Evolutionary conservation across 116 monocot species (phyloP).

Genomic region (Iris pallida): DNA sequence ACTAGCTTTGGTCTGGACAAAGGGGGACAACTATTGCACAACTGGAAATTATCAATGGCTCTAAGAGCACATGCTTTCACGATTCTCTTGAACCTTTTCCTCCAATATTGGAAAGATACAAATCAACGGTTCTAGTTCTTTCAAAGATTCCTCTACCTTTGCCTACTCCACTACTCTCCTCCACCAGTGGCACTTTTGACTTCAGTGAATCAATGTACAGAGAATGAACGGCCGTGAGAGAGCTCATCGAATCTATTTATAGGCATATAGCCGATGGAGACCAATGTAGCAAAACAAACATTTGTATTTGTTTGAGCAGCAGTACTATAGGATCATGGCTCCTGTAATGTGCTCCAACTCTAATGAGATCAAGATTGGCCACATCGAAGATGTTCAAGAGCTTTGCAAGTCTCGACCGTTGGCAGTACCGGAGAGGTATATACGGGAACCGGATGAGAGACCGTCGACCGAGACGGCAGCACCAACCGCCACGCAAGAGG

Average conservation of each 20-base stretch:
- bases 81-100: no score
- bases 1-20: background rate
- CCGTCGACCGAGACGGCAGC: slow-evolving; percentile 6
- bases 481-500: background rate
- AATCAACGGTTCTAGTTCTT: background rate
- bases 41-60: no score
- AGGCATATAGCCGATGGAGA: background rate
- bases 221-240: background rate
- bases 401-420: slow-evolving; percentile 26
- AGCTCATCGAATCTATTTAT: background rate
- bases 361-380: slow-evolving; percentile 25
- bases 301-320: background rate
- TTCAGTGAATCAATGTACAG: no score
- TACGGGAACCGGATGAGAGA: slow-evolving; percentile 44
- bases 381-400: slow-evolving; percentile 59
- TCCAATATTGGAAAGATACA: background rate
- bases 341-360: slow-evolving; percentile 18
- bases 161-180: background rate
- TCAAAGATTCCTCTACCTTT: background rate
- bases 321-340: slow-evolving; percentile 20
- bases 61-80: no score
- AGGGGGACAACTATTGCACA: background rate
- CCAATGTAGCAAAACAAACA: background rate
- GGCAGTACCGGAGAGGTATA: slow-evolving; percentile 46
- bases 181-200: background rate